phyloP scores from a whole-genome alignment of 139 green algal species.

The Coccomyxa sp. region DNA sequence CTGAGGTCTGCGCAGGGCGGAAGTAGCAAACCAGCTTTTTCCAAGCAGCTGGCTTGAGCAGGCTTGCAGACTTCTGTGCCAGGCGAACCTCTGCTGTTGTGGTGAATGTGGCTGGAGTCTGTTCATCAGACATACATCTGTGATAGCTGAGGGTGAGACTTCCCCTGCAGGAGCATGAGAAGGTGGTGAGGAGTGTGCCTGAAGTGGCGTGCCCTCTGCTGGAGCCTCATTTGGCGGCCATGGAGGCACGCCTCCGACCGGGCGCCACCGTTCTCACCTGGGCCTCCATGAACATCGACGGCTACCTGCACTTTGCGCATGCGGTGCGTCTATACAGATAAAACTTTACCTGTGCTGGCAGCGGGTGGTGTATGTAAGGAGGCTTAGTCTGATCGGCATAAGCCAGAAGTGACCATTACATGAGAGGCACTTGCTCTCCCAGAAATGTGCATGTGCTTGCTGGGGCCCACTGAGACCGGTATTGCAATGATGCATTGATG shows the following conservation, averaged over 20 bases:
- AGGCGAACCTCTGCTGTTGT: neutral
- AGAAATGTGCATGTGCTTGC: too few species aligned
- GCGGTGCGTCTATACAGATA: conserved; percentile 31
- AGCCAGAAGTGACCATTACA: too few species aligned
- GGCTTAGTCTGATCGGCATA: too few species aligned
- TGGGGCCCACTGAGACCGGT: too few species aligned
- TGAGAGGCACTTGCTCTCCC: too few species aligned
- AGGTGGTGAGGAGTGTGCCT: conserved; percentile 50
- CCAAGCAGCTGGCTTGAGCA: neutral
- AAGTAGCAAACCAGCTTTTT: neutral
- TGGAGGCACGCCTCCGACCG: conserved; percentile 81
- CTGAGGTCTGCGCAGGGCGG: too few species aligned
- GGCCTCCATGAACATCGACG: conserved; percentile 90
- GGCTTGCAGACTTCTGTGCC: too few species aligned
- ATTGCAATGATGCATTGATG: too few species aligned
- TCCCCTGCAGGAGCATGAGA: conserved; percentile 54
- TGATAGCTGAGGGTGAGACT: neutral
- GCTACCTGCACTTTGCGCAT: conserved; percentile 83
- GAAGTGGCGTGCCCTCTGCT: conserved; percentile 73
- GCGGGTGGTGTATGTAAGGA: too few species aligned
- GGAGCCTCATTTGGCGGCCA: conserved; percentile 77
- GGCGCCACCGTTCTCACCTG: conserved; percentile 80
- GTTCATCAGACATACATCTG: neutral
- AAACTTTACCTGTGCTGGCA: too few species aligned
- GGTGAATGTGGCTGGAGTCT: neutral